These are phyloP conservation scores for Begonia masoniana DNA, from an alignment of 306 rosid genomes.

Conservation along the genomic window DNA sequence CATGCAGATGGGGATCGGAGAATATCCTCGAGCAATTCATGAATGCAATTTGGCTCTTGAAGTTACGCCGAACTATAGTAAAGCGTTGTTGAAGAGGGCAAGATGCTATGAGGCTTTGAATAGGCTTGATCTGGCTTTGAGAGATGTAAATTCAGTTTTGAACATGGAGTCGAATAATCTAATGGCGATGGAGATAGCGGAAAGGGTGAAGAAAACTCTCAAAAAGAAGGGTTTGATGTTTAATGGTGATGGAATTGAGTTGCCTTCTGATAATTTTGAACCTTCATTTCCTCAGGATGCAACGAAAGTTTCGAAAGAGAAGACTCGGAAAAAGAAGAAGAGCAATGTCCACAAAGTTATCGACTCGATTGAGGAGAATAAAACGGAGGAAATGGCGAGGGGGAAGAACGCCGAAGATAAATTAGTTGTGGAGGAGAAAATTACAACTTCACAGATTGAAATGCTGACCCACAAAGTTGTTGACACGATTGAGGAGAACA, in stretches of 20 bases:
- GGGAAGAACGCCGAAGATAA: constrained; percentile 15
- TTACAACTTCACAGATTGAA: too few species aligned
- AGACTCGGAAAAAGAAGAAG: constrained; percentile 54
- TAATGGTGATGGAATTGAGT: constrained; percentile 39
- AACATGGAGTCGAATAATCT: constrained; percentile 60
- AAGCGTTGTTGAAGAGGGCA: constrained; percentile 87
- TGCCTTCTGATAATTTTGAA: constrained; percentile 69
- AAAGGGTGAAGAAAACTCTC: constrained; percentile 47
- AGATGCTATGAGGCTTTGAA: constrained; percentile 82
- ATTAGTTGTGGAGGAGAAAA: constrained; percentile 2
- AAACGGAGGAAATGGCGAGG: constrained; percentile 8
- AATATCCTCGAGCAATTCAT: constrained; percentile 73
- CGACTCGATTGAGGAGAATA: constrained; percentile 19
- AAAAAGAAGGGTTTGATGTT: constrained; percentile 56
- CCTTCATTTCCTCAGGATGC: constrained; percentile 17
- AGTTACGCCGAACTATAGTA: constrained; percentile 66
- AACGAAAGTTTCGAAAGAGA: constrained; percentile 33
- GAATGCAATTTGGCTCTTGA: constrained; percentile 88
- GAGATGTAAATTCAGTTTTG: constrained; percentile 57
- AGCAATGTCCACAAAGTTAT: constrained; percentile 17
- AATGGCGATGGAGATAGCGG: constrained; percentile 71
- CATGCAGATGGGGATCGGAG: constrained; percentile 85
- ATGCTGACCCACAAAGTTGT: too few species aligned
- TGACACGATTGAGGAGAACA: constrained; percentile 17
- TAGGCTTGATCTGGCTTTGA: constrained; percentile 70